Evolutionary conservation across 2,329 filamentous ascomycete species (phyloP), one percentile per base, ranked within the genome.

Genomic region (Byssochlamys sp.): DNA sequence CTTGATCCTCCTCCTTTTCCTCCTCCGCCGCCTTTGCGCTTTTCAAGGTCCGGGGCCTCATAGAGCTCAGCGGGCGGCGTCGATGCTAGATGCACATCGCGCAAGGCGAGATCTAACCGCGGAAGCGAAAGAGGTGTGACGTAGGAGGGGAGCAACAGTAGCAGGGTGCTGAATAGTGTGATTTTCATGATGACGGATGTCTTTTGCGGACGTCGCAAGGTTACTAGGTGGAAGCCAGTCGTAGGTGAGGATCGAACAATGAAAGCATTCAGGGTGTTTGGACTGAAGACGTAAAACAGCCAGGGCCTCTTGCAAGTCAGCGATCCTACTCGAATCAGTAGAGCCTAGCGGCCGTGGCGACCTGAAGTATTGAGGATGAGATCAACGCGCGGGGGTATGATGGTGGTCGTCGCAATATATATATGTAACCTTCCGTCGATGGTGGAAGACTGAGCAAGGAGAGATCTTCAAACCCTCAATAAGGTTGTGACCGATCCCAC

Each of bases 11-110:
- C 55, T 33, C 68, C 63, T 48, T 67, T 59, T n/a, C 68, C 54
- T 28, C 69, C 65, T 33, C 69, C 63, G 3, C 68, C 74, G 26
- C 79, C 78, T 65, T 77, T 78, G 57, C 80, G 75, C 64, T 81
- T 81, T 57, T 76, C 73, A 28, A 80, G 62, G 28, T 69, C 67
- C 4, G 62, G 49, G 4, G 60, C 50, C 33, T 68, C 61, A 19
- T 9, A 56, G 54, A 4, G 58, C 53, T 1, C 61, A 55, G 25
- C 53, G 49, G n/a, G 29, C 49, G 19, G 55, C 52, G 25, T 54
- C 31, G n/a, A 48, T 55, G 45, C 56, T 54, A 35, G 55, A 39
- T 39, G 57, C 2, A 55, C 55, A 61, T 67, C 60, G 48, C 60
- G 61, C 28, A 59, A 51, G 11, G 64, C 57, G 10, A 71, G 57